These are phyloP conservation scores for Botrytis medusae DNA, from an alignment of 2,329 filamentous ascomycete genomes.

Conservation along the genomic window DNA sequence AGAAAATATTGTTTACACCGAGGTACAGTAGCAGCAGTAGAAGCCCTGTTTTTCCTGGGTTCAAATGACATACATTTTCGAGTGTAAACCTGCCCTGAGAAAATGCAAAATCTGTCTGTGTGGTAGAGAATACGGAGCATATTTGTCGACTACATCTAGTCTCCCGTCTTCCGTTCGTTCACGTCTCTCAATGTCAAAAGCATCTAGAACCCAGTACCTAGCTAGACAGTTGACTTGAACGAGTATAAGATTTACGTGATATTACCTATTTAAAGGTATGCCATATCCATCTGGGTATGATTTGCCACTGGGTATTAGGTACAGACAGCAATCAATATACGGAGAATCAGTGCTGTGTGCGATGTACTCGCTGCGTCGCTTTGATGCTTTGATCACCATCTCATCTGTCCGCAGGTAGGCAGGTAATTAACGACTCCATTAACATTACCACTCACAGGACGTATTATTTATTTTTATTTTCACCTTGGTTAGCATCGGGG, in stretches of 20 bases:
- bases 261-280: background rate
- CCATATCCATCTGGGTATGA: background rate
- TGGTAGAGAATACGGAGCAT: background rate
- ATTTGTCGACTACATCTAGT: background rate
- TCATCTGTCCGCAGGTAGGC: background rate
- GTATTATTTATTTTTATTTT: background rate
- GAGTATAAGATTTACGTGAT: background rate
- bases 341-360: background rate
- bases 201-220: background rate
- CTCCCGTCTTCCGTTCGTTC: slow-evolving; percentile 4
- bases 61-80: background rate
- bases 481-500: background rate
- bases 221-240: background rate
- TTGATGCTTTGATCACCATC: slow-evolving; percentile 6
- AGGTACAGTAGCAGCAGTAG: background rate
- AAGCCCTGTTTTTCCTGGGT: background rate
- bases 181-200: background rate
- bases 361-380: background rate
- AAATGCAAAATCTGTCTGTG: background rate
- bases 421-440: background rate
- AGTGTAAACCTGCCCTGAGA: background rate
- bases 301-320: background rate
- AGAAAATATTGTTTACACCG: background rate
- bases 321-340: background rate
- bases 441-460: background rate